These are phyloP conservation scores for Lizonia empirigonia DNA, from an alignment of 2,329 filamentous ascomycete genomes.

Conservation along the genomic window DNA sequence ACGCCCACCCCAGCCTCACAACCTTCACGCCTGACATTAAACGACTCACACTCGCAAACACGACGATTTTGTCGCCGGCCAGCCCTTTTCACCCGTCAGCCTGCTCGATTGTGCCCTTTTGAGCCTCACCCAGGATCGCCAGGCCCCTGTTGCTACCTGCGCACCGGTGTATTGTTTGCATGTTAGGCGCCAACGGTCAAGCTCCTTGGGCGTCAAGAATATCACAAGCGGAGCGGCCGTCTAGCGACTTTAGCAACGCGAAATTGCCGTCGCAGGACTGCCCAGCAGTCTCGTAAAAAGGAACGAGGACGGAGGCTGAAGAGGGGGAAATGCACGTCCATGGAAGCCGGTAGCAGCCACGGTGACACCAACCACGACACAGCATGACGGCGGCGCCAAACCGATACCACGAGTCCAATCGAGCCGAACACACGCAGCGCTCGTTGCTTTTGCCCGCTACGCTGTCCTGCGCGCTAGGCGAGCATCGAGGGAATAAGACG, in stretches of 20 bases:
- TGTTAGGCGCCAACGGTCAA: conserved; percentile 35
- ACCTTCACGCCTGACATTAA: conserved; percentile 3
- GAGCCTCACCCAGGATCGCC: conserved; percentile 20
- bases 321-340: conserved; percentile 23
- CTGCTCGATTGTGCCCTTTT: conserved; percentile 24
- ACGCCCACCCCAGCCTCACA: conserved; percentile 7
- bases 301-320: conserved; percentile 3
- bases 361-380: conserved; percentile 38
- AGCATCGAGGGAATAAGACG: conserved; percentile 21
- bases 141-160: conserved; percentile 17
- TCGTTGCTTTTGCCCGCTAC: conserved; percentile 14
- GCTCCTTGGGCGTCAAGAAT: conserved; percentile 40
- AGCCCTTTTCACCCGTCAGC: conserved; percentile 16
- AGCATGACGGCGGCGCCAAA: conserved; percentile 43
- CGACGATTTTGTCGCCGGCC: not conserved
- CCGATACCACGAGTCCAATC: conserved; percentile 37
- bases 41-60: conserved; percentile 22
- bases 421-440: conserved; percentile 12
- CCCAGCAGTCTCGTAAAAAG: conserved; percentile 5
- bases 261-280: conserved; percentile 6
- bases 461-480: conserved; percentile 10
- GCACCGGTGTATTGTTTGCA: conserved; percentile 10
- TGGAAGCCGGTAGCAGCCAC: conserved; percentile 37
- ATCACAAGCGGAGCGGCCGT: conserved; percentile 16
- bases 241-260: conserved; percentile 10